Evolutionary conservation across 192 early-diverging fungal genomes (phyloP).

Genomic region (Coemansia sp.): DNA sequence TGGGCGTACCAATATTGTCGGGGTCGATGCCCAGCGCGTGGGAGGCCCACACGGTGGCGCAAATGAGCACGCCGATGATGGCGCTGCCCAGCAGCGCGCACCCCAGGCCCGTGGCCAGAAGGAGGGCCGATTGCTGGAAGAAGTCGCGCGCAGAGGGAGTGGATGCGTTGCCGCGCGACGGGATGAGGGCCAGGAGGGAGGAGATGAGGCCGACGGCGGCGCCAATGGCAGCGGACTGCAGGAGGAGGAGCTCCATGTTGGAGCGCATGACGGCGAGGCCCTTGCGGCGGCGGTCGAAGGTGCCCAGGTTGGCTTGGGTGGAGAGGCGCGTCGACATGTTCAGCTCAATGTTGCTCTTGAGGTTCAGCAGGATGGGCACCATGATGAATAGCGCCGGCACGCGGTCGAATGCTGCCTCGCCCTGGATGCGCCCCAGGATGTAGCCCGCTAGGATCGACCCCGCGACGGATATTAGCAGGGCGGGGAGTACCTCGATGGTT

Average conservation of each 20-base stretch:
- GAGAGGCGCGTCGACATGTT: slow-evolving; percentile 86
- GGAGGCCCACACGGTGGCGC: slow-evolving; percentile 64
- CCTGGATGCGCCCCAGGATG: slow-evolving; percentile 67
- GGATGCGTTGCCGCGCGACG: not conserved
- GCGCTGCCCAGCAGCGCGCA: slow-evolving; percentile 69
- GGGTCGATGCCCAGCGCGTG: slow-evolving; percentile 71
- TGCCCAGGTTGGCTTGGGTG: slow-evolving; percentile 70
- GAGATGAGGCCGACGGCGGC: slow-evolving; percentile 71
- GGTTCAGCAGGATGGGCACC: slow-evolving; percentile 79
- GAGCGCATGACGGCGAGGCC: slow-evolving; percentile 64
- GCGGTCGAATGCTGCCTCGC: slow-evolving; percentile 66
- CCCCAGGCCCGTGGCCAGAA: slow-evolving; percentile 67
- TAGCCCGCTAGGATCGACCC: slow-evolving; percentile 73
- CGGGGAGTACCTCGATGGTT: slow-evolving; percentile 59
- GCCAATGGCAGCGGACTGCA: slow-evolving; percentile 72
- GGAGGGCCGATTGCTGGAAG: slow-evolving; percentile 27
- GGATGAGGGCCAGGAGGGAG: slow-evolving; percentile 47
- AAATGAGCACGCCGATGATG: slow-evolving; percentile 73
- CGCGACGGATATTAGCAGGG: slow-evolving; percentile 67
- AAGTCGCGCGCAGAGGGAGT: not conserved
- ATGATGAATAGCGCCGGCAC: slow-evolving; percentile 81
- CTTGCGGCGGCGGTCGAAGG: slow-evolving; percentile 56
- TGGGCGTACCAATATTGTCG: slow-evolving; percentile 56
- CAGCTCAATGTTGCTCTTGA: slow-evolving; percentile 93
- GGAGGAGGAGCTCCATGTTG: slow-evolving; percentile 73